phyloP scores from a whole-genome alignment of 495 filamentous ascomycete species.

The Bryoglossum gracile region DNA sequence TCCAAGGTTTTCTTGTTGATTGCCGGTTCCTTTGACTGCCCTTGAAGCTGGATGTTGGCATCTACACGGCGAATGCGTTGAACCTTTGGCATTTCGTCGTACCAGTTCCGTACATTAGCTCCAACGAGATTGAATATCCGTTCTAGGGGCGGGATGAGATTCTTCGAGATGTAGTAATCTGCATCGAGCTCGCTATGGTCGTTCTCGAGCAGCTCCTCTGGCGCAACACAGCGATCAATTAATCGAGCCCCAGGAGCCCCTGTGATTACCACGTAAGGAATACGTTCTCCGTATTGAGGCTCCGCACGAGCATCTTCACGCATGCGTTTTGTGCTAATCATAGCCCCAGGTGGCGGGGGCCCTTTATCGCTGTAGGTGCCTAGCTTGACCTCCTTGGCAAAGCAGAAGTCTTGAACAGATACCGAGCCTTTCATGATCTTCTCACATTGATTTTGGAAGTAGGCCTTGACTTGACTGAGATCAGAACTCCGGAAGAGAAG shows the following conservation, averaged over 20 bases:
- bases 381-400: constrained; percentile 83
- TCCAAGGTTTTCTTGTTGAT: constrained; percentile 63
- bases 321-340: constrained; percentile 82
- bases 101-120: constrained; percentile 87
- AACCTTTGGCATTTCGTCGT: constrained; percentile 92
- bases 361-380: constrained; percentile 81
- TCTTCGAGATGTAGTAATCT: constrained; percentile 95
- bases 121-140: constrained; percentile 96
- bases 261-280: constrained; percentile 87
- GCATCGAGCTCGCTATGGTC: constrained; percentile 79
- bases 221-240: constrained; percentile 83
- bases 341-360: constrained; percentile 74
- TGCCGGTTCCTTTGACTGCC: constrained; percentile 27
- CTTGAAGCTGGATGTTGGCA: constrained; percentile 26
- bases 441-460: constrained; percentile 82
- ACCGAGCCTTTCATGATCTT: constrained; percentile 90
- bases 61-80: constrained; percentile 61
- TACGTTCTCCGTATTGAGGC: constrained; percentile 91
- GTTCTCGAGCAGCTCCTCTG: constrained; percentile 71
- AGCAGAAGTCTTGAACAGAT: constrained; percentile 92
- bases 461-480: constrained; percentile 80
- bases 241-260: constrained; percentile 81
- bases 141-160: constrained; percentile 88
- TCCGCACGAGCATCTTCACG: constrained; percentile 75
- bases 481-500: constrained; percentile 86